phyloP scores from a whole-genome alignment of 768 basidiomycete genomes.

The Lactarius vividus region DNA sequence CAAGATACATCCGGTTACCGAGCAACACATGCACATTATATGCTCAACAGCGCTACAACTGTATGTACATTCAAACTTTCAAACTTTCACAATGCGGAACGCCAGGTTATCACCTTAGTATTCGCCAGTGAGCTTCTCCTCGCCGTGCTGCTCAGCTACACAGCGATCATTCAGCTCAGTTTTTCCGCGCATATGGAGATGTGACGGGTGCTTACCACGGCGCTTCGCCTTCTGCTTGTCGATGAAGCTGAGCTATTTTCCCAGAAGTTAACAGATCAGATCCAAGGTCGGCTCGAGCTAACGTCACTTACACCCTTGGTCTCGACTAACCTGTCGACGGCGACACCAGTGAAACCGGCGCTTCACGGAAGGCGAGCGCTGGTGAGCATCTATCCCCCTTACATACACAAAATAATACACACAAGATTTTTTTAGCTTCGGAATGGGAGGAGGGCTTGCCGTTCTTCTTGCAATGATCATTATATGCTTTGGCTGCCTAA shows the following conservation, averaged over 20 bases:
- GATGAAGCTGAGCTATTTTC: constrained; percentile 42
- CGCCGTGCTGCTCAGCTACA: neutral
- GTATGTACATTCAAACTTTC: constrained; percentile 1
- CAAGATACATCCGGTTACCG: neutral
- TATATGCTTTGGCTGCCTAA: constrained; percentile 60
- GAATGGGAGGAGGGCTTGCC: constrained; percentile 52
- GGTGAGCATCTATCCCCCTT: constrained; percentile 10
- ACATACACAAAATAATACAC: constrained; percentile 10
- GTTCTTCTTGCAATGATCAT: constrained; percentile 48
- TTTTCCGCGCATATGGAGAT: neutral
- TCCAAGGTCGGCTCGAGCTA: neutral
- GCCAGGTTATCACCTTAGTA: constrained; percentile 4
- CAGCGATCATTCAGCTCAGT: neutral
- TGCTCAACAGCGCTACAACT: neutral
- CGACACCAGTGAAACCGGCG: constrained; percentile 55
- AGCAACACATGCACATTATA: neutral
- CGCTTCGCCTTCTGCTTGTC: constrained; percentile 45
- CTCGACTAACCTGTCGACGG: constrained; percentile 55
- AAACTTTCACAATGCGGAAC: neutral
- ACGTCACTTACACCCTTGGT: constrained; percentile 48
- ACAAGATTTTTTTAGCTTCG: constrained; percentile 57
- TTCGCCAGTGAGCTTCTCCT: neutral
- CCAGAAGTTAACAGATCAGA: constrained; percentile 1
- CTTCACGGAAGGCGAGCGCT: constrained; percentile 36
- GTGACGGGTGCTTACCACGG: constrained; percentile 31